These are phyloP conservation scores for Ogataea ramenticola DNA, from an alignment of 805 yeast species.

Conservation along the genomic window DNA sequence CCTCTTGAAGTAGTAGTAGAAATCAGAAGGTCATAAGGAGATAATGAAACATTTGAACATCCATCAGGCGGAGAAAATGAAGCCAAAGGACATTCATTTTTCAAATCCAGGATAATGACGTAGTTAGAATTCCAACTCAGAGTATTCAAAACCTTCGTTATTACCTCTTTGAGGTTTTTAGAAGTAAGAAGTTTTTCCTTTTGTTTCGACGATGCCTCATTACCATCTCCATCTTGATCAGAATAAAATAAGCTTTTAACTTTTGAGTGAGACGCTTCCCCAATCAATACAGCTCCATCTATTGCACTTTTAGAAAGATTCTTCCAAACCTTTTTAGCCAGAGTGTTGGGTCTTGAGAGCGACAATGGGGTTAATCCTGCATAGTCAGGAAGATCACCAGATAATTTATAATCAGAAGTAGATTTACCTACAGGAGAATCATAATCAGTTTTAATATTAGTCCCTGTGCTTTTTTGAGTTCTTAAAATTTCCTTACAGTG, in stretches of 20 bases:
- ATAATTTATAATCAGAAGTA: no score
- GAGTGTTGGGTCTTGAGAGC: conserved; percentile 38
- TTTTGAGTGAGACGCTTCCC: conserved; percentile 30
- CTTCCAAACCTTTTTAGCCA: conserved; percentile 40
- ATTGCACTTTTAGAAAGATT: conserved; percentile 45
- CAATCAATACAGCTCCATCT: conserved; percentile 24
- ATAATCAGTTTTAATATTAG: no score
- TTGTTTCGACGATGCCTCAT: background rate
- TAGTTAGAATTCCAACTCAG: conserved; percentile 23
- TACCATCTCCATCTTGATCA: background rate
- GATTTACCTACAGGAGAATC: no score
- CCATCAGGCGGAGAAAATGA: conserved; percentile 57
- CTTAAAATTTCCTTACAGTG: no score
- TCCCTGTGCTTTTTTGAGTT: no score
- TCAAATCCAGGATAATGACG: conserved; percentile 42
- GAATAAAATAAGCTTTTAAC: conserved; percentile 30
- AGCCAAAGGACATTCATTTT: conserved; percentile 29
- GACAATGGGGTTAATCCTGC: conserved; percentile 34
- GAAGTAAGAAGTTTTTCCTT: conserved; percentile 8
- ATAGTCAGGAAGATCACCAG: conserved; percentile 2
- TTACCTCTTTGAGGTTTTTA: conserved; percentile 18
- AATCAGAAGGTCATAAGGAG: conserved; percentile 53
- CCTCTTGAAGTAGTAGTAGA: conserved; percentile 52
- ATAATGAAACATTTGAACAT: conserved; percentile 49
- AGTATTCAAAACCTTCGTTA: conserved; percentile 21